Percentiles rank a stretch among this genome's conserved stretches.
These are phyloP conservation scores for Straminergon stramineum DNA, from an alignment of 225 moss, liverwort and hornwort genomes.

Conservation along the genomic window DNA sequence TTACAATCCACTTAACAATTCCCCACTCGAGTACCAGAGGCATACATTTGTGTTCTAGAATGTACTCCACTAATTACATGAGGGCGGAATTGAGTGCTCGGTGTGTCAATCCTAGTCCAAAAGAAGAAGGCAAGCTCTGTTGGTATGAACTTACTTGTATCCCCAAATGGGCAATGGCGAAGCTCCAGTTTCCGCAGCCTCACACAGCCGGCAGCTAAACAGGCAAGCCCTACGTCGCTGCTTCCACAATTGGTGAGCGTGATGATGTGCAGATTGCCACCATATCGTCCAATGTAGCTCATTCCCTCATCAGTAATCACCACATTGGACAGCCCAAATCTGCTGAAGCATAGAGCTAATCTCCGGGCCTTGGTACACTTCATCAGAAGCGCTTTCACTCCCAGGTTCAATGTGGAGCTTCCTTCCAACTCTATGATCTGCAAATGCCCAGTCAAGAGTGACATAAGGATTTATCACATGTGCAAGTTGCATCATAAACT, in stretches of 20 bases:
- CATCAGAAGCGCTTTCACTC: constrained; percentile 41
- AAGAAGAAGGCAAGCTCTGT: neutral
- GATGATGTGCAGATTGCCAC: constrained; percentile 35
- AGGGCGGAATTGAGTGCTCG: too few species aligned
- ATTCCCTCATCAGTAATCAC: constrained; percentile 48
- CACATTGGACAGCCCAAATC: constrained; percentile 37
- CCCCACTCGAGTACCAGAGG: neutral
- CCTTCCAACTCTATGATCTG: constrained; percentile 57
- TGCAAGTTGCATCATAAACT: neutral
- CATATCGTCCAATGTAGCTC: constrained; percentile 44
- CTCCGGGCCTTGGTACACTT: constrained; percentile 38
- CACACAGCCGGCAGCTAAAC: constrained; percentile 31
- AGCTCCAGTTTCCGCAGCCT: constrained; percentile 48
- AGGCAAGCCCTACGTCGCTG: constrained; percentile 39
- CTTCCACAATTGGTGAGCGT: constrained; percentile 52
- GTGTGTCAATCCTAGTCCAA: neutral
- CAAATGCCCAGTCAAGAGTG: neutral
- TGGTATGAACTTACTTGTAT: constrained; percentile 18
- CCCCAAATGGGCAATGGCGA: constrained; percentile 56
- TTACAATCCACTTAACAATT: neutral
- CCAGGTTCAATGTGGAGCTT: constrained; percentile 40
- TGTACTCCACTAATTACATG: too few species aligned
- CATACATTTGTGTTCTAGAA: neutral
- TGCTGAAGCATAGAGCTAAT: constrained; percentile 52
- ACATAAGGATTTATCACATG: neutral